These are phyloP conservation scores for Phyllosticta citriasiana DNA, from an alignment of 2,329 filamentous ascomycete species.

Conservation along the genomic window DNA sequence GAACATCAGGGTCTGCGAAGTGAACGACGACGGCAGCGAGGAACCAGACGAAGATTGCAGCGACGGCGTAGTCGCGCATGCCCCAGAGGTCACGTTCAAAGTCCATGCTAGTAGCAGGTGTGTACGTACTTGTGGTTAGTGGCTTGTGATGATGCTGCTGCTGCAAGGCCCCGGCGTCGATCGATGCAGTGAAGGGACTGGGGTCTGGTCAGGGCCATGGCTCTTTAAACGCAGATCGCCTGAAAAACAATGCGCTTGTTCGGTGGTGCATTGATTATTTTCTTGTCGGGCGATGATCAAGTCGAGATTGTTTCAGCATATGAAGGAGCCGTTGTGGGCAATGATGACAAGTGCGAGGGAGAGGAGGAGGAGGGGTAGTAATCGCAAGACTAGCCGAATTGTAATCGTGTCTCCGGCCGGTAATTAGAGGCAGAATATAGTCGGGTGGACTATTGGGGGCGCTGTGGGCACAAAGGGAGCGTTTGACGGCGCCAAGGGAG, in stretches of 20 bases:
- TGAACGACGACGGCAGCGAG: too few species aligned
- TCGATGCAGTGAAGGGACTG: background rate
- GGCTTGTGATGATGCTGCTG: background rate
- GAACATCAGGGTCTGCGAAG: too few species aligned
- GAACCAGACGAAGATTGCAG: background rate
- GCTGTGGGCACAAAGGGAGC: background rate
- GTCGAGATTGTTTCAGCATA: background rate
- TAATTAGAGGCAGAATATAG: background rate
- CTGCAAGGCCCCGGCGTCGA: background rate
- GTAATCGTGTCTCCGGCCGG: background rate
- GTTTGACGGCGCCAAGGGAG: background rate
- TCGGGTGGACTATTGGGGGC: background rate
- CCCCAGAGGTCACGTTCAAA: background rate
- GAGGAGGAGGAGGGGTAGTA: background rate
- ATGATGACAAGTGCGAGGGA: too few species aligned
- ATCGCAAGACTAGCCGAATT: background rate
- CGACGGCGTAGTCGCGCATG: background rate
- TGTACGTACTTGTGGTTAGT: background rate
- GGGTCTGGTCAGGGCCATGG: background rate
- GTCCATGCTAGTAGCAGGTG: background rate
- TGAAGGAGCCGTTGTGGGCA: background rate
- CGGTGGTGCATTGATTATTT: background rate
- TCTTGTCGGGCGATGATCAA: background rate
- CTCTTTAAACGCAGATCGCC: background rate
- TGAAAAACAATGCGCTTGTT: background rate